A percentile compares a stretch with the other conserved stretches of the same genome.
Conservation (phyloP, 768 basidiomycete genomes). For the Tephrocybe sp. region DNA sequence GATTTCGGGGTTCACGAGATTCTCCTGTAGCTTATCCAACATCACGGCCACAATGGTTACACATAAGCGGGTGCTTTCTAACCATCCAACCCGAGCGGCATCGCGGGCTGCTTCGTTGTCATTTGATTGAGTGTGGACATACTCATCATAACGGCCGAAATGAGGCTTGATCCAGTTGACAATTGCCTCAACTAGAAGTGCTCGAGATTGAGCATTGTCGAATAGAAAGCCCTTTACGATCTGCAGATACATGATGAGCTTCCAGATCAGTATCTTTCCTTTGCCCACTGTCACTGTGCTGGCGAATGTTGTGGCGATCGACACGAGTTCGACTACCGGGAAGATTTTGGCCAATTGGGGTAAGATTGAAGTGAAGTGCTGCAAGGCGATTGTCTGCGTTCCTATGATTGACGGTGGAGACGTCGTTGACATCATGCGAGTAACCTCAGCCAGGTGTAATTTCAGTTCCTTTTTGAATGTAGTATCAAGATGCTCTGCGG, state of each 20-base stretch:
- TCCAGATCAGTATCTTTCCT: constrained; percentile 91
- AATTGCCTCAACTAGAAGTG: constrained; percentile 81
- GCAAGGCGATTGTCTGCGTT: constrained; percentile 91
- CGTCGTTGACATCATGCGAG: constrained; percentile 82
- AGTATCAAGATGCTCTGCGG: constrained; percentile 81
- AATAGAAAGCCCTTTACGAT: constrained; percentile 89
- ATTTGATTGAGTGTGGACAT: constrained; percentile 54
- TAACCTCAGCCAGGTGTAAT: constrained; percentile 76
- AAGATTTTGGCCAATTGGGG: constrained; percentile 87
- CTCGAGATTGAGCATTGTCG: constrained; percentile 76
- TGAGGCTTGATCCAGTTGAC: constrained; percentile 95
- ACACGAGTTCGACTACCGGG: constrained; percentile 78
- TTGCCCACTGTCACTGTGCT: constrained; percentile 76
- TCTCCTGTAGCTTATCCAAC: constrained; percentile 86
- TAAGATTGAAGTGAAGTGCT: constrained; percentile 90
- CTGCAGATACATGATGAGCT: constrained; percentile 91
- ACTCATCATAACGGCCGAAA: constrained; percentile 91
- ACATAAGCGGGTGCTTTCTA: constrained; percentile 88
- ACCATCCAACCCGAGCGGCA: constrained; percentile 78
- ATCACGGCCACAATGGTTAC: constrained; percentile 88
- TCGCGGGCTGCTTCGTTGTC: constrained; percentile 72
- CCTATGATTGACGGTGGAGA: constrained; percentile 89
- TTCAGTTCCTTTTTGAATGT: constrained; percentile 84
- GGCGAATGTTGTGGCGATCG: constrained; percentile 84
- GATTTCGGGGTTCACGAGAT: constrained; percentile 67